These are phyloP conservation scores for Aquilaria yunnanensis DNA, from an alignment of 345 rosid genomes.

Conservation along the genomic window DNA sequence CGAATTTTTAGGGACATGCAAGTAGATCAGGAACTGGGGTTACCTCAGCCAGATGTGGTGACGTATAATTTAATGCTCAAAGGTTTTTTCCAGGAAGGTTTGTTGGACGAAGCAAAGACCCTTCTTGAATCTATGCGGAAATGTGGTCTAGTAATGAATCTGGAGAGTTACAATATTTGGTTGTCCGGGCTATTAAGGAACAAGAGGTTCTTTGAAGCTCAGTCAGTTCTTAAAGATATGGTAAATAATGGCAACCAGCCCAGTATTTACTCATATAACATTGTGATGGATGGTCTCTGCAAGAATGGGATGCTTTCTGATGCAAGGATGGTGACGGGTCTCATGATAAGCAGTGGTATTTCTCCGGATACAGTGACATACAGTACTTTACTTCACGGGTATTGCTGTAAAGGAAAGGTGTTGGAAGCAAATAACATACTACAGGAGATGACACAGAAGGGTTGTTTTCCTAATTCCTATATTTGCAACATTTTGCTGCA, in stretches of 20 bases:
- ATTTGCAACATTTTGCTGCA: conserved; percentile 84
- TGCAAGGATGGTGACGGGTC: conserved; percentile 50
- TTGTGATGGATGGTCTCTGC: conserved; percentile 75
- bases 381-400: conserved; percentile 71
- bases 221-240: conserved; percentile 62
- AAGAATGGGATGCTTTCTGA: conserved; percentile 78
- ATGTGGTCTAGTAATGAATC: conserved; percentile 33
- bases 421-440: conserved; percentile 53
- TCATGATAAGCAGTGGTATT: conserved; percentile 54
- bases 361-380: conserved; percentile 73
- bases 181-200: conserved; percentile 67
- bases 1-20: conserved; percentile 94
- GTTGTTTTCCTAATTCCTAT: conserved; percentile 61
- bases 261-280: conserved; percentile 68
- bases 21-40: conserved; percentile 61
- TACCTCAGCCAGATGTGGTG: conserved; percentile 71
- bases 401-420: conserved; percentile 57
- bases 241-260: conserved; percentile 47
- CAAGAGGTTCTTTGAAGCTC: conserved; percentile 67
- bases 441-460: conserved; percentile 64
- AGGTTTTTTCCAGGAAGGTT: conserved; percentile 75
- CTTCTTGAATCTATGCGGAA: conserved; percentile 55
- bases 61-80: conserved; percentile 78
- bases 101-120: conserved; percentile 76
- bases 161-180: conserved; percentile 83